Conservation (phyloP, 2,329 filamentous ascomycete species). For the Drechslerella dactyloides region DNA sequence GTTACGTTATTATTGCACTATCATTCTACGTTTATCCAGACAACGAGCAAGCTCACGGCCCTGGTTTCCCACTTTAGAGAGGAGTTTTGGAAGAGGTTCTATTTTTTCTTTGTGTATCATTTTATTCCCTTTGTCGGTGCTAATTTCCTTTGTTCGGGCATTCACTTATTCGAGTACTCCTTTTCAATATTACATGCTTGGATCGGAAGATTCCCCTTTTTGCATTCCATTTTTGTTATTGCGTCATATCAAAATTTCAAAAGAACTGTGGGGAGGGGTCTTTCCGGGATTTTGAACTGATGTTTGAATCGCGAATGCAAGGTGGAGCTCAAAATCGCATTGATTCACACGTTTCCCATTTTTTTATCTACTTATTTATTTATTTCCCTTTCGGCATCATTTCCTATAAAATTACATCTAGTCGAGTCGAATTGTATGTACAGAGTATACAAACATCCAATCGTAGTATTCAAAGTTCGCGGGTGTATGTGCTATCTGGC, state of each 20-base stretch:
- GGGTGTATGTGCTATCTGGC: too few species aligned
- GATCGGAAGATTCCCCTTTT: neutral
- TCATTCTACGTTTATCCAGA: slow-evolving; percentile 69
- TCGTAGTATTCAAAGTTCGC: too few species aligned
- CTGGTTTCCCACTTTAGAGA: slow-evolving; percentile 38
- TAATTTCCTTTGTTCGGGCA: slow-evolving; percentile 42
- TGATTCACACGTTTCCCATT: too few species aligned
- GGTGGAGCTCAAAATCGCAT: neutral
- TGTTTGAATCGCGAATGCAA: too few species aligned
- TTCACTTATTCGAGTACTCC: slow-evolving; percentile 12
- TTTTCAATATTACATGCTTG: slow-evolving; percentile 4
- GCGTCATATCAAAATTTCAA: neutral
- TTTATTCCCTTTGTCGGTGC: slow-evolving; percentile 11
- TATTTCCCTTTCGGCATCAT: too few species aligned
- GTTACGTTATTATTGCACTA: slow-evolving; percentile 67
- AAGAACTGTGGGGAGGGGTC: too few species aligned
- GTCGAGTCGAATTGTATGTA: too few species aligned
- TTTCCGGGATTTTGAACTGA: too few species aligned
- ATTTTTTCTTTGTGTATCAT: slow-evolving; percentile 34
- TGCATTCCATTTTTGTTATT: slow-evolving; percentile 1
- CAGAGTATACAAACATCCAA: too few species aligned
- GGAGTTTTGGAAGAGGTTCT: neutral
- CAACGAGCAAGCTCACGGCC: slow-evolving; percentile 56
- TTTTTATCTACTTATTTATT: too few species aligned
- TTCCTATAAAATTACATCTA: too few species aligned